Percentiles rank a stretch among this genome's conserved stretches.
Evolutionary conservation across 1,284 basidiomycete genomes (phyloP).

Genomic region (Ganoderma lingzhi): DNA sequence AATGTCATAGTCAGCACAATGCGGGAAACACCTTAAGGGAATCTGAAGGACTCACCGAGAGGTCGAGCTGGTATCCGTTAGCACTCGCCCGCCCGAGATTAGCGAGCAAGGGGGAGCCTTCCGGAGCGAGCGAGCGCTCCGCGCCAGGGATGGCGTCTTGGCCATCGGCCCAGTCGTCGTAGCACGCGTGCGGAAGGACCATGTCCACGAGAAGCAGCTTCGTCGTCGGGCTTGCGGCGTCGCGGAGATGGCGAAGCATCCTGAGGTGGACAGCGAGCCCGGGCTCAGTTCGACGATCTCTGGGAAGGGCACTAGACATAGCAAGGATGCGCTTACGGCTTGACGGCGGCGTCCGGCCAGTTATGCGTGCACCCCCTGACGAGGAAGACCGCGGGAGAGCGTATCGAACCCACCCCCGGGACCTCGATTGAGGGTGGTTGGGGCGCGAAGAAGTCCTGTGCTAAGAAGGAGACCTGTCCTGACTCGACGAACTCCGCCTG

Average conservation of each 20-base stretch:
- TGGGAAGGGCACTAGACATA: conserved; percentile 20
- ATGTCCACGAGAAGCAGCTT: conserved; percentile 27
- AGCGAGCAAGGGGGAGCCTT: conserved; percentile 63
- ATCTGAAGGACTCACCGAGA: conserved; percentile 55
- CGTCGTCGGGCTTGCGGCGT: conserved; percentile 19
- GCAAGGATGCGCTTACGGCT: conserved; percentile 26
- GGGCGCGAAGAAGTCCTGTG: conserved; percentile 75
- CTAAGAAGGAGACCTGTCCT: conserved; percentile 66
- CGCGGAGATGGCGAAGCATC: conserved; percentile 26
- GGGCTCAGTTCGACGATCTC: conserved; percentile 28
- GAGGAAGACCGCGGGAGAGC: conserved; percentile 64
- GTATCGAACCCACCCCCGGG: conserved; percentile 13
- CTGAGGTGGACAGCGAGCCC: not conserved
- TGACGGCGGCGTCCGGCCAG: conserved; percentile 71
- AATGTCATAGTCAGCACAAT: not conserved
- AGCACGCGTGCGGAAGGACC: conserved; percentile 25
- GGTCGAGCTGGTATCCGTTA: conserved; percentile 75
- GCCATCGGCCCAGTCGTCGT: conserved; percentile 14
- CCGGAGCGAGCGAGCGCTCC: conserved; percentile 48
- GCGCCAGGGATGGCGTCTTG: conserved; percentile 42
- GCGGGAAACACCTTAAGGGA: not conserved
- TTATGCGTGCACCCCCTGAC: conserved; percentile 78
- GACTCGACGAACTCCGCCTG: conserved; percentile 67
- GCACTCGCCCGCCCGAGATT: conserved; percentile 76
- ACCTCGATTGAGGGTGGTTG: conserved; percentile 50